Conservation (phyloP, 495 filamentous ascomycete species). For the Daldinia bambusicola region DNA sequence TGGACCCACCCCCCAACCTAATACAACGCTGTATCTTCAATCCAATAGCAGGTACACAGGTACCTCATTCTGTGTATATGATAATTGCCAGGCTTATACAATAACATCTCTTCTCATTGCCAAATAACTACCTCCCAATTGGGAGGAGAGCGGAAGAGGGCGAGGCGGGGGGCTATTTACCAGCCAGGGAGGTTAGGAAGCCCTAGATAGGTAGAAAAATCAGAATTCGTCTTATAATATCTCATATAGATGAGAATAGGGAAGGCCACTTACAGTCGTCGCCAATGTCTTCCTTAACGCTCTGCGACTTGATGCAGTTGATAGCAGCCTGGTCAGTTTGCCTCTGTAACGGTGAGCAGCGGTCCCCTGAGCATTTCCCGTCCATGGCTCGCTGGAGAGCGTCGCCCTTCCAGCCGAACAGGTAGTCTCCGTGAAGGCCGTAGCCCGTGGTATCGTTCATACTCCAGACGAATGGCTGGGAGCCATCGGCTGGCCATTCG, state of each 20-base stretch:
- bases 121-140: too few relatives aligned
- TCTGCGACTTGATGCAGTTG: constrained; percentile 52
- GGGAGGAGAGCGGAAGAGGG: too few relatives aligned
- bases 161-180: constrained; percentile 8
- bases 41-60: background rate
- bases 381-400: constrained; percentile 62
- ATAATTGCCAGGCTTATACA: background rate
- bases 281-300: constrained; percentile 48
- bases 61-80: background rate
- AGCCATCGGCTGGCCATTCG: constrained; percentile 57
- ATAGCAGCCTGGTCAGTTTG: constrained; percentile 50
- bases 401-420: constrained; percentile 64
- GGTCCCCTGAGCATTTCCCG: constrained; percentile 54
- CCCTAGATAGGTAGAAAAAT: constrained; percentile 35
- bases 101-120: background rate
- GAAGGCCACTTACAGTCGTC: constrained; percentile 42
- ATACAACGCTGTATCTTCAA: background rate
- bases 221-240: constrained; percentile 8
- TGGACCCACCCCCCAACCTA: background rate
- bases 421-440: constrained; percentile 61
- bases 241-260: background rate
- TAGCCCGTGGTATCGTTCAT: constrained; percentile 62
- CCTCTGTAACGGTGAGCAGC: constrained; percentile 53
- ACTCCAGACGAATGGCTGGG: constrained; percentile 58
- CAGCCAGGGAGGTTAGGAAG: constrained; percentile 39